Evolutionary conservation across 345 rosid genomes (phyloP).

Genomic region (Abelmoschus esculentus): DNA sequence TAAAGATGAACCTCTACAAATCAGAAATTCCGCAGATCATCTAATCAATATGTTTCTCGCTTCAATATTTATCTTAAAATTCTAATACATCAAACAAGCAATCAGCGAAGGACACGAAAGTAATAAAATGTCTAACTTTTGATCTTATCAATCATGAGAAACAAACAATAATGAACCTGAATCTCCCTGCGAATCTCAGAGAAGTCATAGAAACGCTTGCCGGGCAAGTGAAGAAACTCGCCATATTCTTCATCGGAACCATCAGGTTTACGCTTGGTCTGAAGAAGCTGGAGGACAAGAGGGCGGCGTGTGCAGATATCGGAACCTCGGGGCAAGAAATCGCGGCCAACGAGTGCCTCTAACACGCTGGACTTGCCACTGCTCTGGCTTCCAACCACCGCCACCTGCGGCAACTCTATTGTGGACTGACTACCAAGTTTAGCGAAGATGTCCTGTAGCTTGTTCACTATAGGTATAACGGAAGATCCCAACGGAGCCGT

Average conservation of each 20-base stretch:
- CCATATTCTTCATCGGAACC: slow-evolving; percentile 86
- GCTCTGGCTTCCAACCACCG: slow-evolving; percentile 97
- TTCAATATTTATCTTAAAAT: background rate
- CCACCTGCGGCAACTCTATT: slow-evolving; percentile 96
- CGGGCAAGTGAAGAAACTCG: slow-evolving; percentile 86
- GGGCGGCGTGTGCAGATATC: slow-evolving; percentile 98
- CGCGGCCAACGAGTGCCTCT: slow-evolving; percentile 94
- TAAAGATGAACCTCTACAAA: background rate
- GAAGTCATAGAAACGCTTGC: slow-evolving; percentile 72
- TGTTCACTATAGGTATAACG: slow-evolving; percentile 88
- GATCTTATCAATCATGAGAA: background rate
- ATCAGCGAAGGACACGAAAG: background rate
- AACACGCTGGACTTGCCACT: slow-evolving; percentile 99
- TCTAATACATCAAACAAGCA: background rate
- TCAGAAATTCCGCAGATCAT: background rate
- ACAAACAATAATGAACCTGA: slow-evolving; percentile 38
- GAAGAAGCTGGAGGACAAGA: slow-evolving; percentile 87
- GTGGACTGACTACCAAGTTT: slow-evolving; percentile 87
- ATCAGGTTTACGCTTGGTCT: slow-evolving; percentile 55
- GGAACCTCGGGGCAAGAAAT: slow-evolving; percentile 85
- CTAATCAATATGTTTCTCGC: background rate
- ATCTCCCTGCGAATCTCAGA: slow-evolving; percentile 90
- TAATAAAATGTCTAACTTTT: background rate
- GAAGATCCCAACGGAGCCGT: slow-evolving; percentile 67
- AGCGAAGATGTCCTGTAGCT: slow-evolving; percentile 91